Evolutionary conservation across 495 filamentous ascomycete species (phyloP).

Genomic region (Trichoderma virens): DNA sequence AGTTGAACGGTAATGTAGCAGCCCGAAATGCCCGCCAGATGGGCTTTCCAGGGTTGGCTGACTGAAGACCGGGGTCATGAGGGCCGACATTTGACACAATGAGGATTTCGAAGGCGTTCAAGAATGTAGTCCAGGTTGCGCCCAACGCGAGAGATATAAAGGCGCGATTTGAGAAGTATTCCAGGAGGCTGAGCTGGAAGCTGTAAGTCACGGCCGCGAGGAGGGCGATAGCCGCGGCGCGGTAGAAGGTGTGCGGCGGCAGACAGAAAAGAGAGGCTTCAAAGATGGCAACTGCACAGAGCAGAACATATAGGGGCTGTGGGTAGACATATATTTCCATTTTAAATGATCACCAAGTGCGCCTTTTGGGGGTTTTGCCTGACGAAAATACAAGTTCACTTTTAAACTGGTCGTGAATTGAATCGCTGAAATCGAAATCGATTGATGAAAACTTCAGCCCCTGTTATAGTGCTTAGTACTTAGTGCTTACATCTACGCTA

Average conservation of each 20-base stretch:
- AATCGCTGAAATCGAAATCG: background rate
- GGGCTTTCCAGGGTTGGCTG: background rate
- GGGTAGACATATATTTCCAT: background rate
- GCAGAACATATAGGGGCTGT: background rate
- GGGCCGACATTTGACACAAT: background rate
- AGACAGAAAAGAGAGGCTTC: background rate
- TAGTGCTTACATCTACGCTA: background rate
- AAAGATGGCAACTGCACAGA: background rate
- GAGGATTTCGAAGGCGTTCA: background rate
- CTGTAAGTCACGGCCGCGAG: background rate
- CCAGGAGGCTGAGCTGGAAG: background rate
- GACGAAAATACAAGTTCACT: background rate
- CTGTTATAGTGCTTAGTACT: background rate
- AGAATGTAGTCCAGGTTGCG: background rate
- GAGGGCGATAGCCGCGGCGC: background rate
- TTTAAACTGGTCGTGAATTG: background rate
- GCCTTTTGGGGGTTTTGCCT: background rate
- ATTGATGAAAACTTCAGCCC: background rate
- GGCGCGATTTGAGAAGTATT: background rate
- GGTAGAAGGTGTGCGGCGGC: background rate
- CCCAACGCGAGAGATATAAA: background rate
- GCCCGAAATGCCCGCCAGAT: background rate
- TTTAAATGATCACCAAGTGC: background rate
- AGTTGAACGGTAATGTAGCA: background rate
- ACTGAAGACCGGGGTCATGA: background rate